Evolutionary conservation across 176 grass and related monocot species (phyloP), one percentile per base, ranked within the genome.

Genomic region (Oryza australiensis): DNA sequence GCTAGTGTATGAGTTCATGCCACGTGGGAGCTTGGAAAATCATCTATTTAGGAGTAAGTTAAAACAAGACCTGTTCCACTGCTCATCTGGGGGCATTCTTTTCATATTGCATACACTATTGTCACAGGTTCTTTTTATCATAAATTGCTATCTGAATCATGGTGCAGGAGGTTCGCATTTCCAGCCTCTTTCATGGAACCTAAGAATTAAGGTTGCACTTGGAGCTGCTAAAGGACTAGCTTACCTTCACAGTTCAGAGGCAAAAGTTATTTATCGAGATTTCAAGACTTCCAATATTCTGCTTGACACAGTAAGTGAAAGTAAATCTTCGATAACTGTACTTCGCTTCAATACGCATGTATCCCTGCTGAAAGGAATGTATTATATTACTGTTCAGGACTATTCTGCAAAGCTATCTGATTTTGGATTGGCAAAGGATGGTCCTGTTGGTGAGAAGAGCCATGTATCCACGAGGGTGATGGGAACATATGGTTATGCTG

Each of bases 271-370:
- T 85, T 97, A 94, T 76, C 88, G 95, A 77, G 95, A 97, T 87
- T 97, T 97, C 78, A 97, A 97, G 78, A 88, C 90, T 62, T 94
- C 95, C 55, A 94, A 97, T 75, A 88, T 97, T 76, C 95, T 97
- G 49, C 95, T 97, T 71, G 95, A 97, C 57, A 80, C 92, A 51
- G 95, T 97, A 87, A 73, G 89, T 85, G 69, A 40, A 55, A 66
- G 15, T 29, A 70, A 81, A 48, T 73, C 6, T 22, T 74, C 29
- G 12, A 46, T 89, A 9, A 62, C 34, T 51, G 1, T 80, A 34
- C 30, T 72, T 77, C 34, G 24, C 15, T 7, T 60, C 24, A 73
- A 82, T 26, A 16, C 20, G 37, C 32, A 1, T 62, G 29, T 48
- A 45, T 65, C 72, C 72, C 27, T 27, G 81, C 30, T 84, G 38